Percentiles rank a stretch among this genome's conserved stretches.
Evolutionary conservation across 306 rosid genomes (phyloP).

Genomic region (Rosa lucieae): DNA sequence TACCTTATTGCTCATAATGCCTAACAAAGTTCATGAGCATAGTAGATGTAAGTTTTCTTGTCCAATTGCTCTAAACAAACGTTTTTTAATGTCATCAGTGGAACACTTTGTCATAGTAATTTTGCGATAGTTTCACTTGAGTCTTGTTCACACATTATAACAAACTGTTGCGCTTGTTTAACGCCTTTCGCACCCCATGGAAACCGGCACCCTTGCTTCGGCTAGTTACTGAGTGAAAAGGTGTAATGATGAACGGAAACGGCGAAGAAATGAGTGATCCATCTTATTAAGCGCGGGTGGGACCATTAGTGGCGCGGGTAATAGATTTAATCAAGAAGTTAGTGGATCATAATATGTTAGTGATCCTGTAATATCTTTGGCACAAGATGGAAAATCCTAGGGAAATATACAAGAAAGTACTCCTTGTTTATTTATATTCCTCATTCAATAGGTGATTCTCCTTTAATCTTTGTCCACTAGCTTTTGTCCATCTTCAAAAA

Average conservation of each 20-base stretch:
- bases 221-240: not conserved
- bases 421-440: constrained; percentile 18
- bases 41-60: not conserved
- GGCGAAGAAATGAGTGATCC: not conserved
- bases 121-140: too few species aligned
- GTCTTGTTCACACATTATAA: too few species aligned
- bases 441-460: constrained; percentile 6
- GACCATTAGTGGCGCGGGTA: not conserved
- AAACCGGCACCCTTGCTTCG: too few species aligned
- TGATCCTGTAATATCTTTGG: constrained; percentile 3
- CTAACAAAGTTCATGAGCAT: not conserved
- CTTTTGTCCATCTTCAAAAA: constrained; percentile 24
- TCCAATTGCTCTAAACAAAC: not conserved
- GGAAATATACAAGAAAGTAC: not conserved
- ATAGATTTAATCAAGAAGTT: constrained; percentile 1
- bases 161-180: not conserved
- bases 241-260: not conserved
- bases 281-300: not conserved
- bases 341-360: constrained; percentile 1
- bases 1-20: not conserved
- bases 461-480: constrained; percentile 30
- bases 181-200: not conserved
- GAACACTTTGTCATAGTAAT: too few species aligned
- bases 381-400: constrained; percentile 1
- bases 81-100: too few species aligned